phyloP scores from a whole-genome alignment of 2,329 filamentous ascomycete species.

The Pyrenophora tritici-repentis region DNA sequence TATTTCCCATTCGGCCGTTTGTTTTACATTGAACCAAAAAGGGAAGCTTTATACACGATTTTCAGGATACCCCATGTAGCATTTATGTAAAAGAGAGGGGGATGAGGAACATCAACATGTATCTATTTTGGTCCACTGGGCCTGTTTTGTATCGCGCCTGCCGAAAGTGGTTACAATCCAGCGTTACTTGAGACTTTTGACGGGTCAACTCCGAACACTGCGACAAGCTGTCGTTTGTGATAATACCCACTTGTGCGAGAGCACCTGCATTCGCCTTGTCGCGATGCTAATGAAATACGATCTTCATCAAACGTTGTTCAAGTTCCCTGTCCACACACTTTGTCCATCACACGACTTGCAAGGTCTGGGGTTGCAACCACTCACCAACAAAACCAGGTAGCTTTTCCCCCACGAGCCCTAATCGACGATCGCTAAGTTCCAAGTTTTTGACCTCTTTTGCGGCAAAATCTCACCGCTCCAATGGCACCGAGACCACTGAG shows the following conservation, averaged over 20 bases:
- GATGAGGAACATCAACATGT: background rate
- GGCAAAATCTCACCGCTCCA: slow-evolving; percentile 8
- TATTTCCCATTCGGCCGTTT: slow-evolving; percentile 8
- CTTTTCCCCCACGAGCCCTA: background rate
- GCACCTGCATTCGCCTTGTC: slow-evolving; percentile 4
- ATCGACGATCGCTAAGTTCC: slow-evolving; percentile 10
- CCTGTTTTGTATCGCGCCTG: slow-evolving; percentile 4
- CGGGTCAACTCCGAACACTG: slow-evolving; percentile 6
- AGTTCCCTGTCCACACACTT: background rate
- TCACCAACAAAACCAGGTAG: background rate
- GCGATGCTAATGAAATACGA: slow-evolving; percentile 8
- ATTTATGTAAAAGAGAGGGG: slow-evolving; percentile 8
- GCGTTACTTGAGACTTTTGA: background rate
- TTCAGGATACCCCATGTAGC: slow-evolving; percentile 22
- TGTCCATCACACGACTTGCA: slow-evolving; percentile 1
- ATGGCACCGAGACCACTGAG: slow-evolving; percentile 2
- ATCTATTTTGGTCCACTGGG: slow-evolving; percentile 6
- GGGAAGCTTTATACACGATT: slow-evolving; percentile 16
- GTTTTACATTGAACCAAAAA: slow-evolving; percentile 16
- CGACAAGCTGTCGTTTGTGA: slow-evolving; percentile 10
- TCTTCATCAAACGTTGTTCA: background rate
- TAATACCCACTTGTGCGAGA: slow-evolving; percentile 21
- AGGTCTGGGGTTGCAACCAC: background rate
- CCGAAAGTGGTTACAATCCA: slow-evolving; percentile 13
- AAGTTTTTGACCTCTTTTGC: background rate